Base-by-base conservation (phyloP, 352 stramenopile genomes). In the Globisporangium ultimum region DNA sequence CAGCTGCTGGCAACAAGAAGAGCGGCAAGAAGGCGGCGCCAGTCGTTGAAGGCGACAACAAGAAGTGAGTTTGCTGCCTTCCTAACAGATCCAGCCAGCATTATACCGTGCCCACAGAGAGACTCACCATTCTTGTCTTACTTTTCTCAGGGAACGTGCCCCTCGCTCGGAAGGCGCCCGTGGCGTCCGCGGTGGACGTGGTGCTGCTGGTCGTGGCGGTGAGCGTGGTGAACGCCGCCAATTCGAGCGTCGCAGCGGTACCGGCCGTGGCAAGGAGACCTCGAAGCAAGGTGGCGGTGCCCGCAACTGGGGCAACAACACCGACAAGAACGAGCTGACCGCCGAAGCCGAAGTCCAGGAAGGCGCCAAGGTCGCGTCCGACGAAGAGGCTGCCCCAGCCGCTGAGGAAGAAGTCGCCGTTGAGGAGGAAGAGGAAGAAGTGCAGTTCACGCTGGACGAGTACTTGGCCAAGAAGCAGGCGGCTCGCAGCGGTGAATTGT, bases 301-400 rank as follows among this genome's bases (percentile, higher is more conserved):
- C 62, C 91, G 83, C 78, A 99, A 99, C 84, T 99, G 96, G 96
- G 96, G 96, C 71, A 97, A 98, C 82, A 83, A 96, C 59, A 75
- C 94, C 63, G 92, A 97, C 74, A 90, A 97, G 70, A 84, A 83
- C 49, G 89, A 95, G 65, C 89, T 97, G 74, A 59, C 65, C 32
- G 74, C 74, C 32, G 77, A 87, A 66, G 79, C 79, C 21, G 75
- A 61, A 46, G 68, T 74, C 42, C 74, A 87, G 67, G 79, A 89
- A 40, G 71, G 67, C 48, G 78, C 67, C 34, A 84, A 85, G 73
- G 59, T 50, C 17, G 54, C 54, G 32, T 77, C 66, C 42, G 80
- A 77, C 49, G 84, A 89, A 43, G 85, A 92, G 55, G 78, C 81
- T 53, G 68, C 70, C 36, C 61, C 63, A 24, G 67, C 78, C 60